Evolutionary conservation across 306 rosid genomes (phyloP).

Genomic region (Hippophae tibetana): DNA sequence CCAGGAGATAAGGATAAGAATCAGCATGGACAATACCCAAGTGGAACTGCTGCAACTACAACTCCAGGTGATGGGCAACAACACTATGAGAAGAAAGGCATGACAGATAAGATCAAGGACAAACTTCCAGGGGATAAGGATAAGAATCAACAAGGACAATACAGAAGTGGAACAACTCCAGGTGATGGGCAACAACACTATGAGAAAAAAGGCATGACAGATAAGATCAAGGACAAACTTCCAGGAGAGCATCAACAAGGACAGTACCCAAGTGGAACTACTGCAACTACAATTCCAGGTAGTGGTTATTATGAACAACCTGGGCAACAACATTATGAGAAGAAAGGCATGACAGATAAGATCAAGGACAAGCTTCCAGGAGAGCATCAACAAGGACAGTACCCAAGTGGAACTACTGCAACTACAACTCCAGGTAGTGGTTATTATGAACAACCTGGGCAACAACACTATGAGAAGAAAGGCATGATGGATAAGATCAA

Average conservation of each 20-base stretch:
- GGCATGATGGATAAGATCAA: slow-evolving; percentile 39
- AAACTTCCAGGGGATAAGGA: not conserved
- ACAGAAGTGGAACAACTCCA: not conserved
- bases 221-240: slow-evolving; percentile 28
- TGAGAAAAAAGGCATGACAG: slow-evolving; percentile 40
- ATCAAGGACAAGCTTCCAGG: not conserved
- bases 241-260: slow-evolving; percentile 15
- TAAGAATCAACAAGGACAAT: not conserved
- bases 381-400: not conserved
- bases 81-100: not conserved
- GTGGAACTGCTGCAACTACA: not conserved
- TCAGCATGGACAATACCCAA: no score
- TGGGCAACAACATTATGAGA: not conserved
- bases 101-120: slow-evolving; percentile 2
- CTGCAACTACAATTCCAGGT: slow-evolving; percentile 20
- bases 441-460: not conserved
- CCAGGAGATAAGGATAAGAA: no score
- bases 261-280: not conserved
- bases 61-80: slow-evolving; percentile 4
- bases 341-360: not conserved
- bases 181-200: slow-evolving; percentile 40
- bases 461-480: slow-evolving; percentile 10
- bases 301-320: not conserved
- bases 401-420: not conserved
- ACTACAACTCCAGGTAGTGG: slow-evolving; percentile 19